Evolutionary conservation across 2,329 filamentous ascomycete genomes (phyloP), one percentile per base, ranked within the genome.

Genomic region (Cladosporium cucumerinum): DNA sequence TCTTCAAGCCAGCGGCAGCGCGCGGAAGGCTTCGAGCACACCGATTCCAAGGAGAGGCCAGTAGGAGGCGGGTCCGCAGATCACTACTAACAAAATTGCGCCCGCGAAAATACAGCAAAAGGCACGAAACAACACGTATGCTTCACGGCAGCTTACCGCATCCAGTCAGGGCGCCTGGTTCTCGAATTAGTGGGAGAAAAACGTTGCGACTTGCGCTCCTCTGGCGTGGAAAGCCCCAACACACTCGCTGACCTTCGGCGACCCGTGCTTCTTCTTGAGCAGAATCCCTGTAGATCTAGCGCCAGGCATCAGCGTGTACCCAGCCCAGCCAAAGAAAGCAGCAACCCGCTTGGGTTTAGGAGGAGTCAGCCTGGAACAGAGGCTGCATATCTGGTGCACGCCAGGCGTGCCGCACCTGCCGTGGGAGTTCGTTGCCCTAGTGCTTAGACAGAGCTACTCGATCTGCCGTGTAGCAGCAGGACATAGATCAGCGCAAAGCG

Each of bases 281-380:
- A 62, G 49, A 32, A 62, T 62, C 60, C 60, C 60, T 62, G 60
- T 62, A 52, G 60, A 62, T 62, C 60, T 62, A 62, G 60, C 60
- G 60, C 60, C 55, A 62, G 60, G 60, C 60, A 62, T 54, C 49
- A 51, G 28, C 30, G 54, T 23, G 46, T 51, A 61, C 25, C 57
- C 36, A 51, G 28, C 43, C 39, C 58, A 51, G 58, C 30, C 55
- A 58, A 58, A 43, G 36, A 34, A 62, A 55, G 60, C 60, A 62
- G 60, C 60, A 51, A 62, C 49, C 60, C 34, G 32, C 60, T 26
- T 46, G 60, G 60, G 16, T 62, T 54, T 49, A 46, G 60, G 26
- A 55, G 49, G 25, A 46, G 60, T 46, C 39, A n/a, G 39, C 48
- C 60, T 62, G 60, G 60, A 62, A 55, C 60, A 55, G 32, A 55